Base-by-base conservation (phyloP, 768 basidiomycete species). In the Rhodosporidiobolus odoratus region DNA sequence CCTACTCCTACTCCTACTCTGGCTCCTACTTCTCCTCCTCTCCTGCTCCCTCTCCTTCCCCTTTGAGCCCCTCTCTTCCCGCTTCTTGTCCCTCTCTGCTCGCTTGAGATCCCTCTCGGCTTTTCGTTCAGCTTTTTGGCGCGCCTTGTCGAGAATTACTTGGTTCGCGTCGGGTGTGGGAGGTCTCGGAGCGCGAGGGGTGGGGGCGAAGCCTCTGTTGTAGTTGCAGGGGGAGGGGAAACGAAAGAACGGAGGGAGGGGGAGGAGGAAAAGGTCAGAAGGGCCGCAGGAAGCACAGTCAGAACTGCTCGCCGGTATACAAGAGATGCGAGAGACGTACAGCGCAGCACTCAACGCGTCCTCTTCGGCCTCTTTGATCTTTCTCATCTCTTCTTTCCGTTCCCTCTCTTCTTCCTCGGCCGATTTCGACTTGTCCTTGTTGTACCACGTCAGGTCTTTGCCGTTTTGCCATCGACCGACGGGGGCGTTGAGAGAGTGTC, bases 371-470 rank as follows among this genome's bases (percentile, higher is more conserved):
- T 92, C 89, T 79, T 96, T 95, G 72, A 96, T 78, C 76, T 84
- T 85, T 65, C 85, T 81, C 40, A 96, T 88, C 81, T 97, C 94
- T 70, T 88, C 91, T 0, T 62, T 78, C 21, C 86, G 84, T 9
- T 74, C 72, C 21, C 77, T 74, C 2, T 78, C 77, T 7, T 60
- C 78, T 25, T 85, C 84, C 5, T 75, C 75, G 21, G 3, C 35
- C 69, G 48, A 15, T n/a, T 17, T 17, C 21, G 48, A n/a, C 43
- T 45, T 32, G 59, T 67, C 68, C 59, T 68, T 70, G 59, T 65
- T 85, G 78, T 95, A 98, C 94, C 94, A 98, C 76, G 95, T 93
- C 23, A 98, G 82, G 77, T 98, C 94, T 79, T 94, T 92, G 82
- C 92, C 92, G 81, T 94, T 94, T 81, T 96, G 94, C 94, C 94